Evolutionary conservation across 768 basidiomycete genomes (phyloP), one percentile per base, ranked within the genome.

Genomic region (Amanita pseudoporphyria): DNA sequence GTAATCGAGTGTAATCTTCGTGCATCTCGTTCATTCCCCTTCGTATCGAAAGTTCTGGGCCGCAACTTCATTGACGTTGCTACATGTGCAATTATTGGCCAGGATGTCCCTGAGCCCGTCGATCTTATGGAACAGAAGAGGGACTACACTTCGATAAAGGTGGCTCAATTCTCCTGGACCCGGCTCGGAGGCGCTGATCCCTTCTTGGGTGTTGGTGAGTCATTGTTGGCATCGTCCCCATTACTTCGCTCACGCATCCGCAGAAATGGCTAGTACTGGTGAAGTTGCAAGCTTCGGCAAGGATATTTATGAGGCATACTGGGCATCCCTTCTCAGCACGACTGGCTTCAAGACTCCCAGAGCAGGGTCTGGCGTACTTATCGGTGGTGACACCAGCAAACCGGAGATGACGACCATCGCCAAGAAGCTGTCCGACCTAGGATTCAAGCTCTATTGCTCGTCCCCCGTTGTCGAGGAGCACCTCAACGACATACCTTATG

Each of bases 1-100:
- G 96, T 98, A 56, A 99, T 99, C 56, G 96, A 99, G 67, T 99
- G 96, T 68, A 99, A 99, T 67, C 72, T 98, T 30, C 89, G 96
- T 51, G 96, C 96, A 13, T 98, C 95, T 21, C 84, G 96, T 18
- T 95, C 92, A 26, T 98, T 98, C 87, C 94, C 95, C 54, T 99
- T 99, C 71, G 96, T 99, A 2, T 96, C 92, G 52, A 98, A 98
- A 72, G 95, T 98, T 14, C 77, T 98, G 54, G 95, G 91, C 39
- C 84, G 86, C 67, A 97, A 99, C 73, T 98, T 98, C 66, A 92
- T 99, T 57, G 88, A 98, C 54, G 83, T 84, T 35, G 95, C 95
- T 12, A 86, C 92, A 13, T 77, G 82, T 21, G 93, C 93, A 16
- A 95, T 95, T 56, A 78, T 86, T 16, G 84, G 81, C 48, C 75